Evolutionary conservation across 2,329 filamentous ascomycete genomes (phyloP).

Genomic region (Colletotrichum horii): DNA sequence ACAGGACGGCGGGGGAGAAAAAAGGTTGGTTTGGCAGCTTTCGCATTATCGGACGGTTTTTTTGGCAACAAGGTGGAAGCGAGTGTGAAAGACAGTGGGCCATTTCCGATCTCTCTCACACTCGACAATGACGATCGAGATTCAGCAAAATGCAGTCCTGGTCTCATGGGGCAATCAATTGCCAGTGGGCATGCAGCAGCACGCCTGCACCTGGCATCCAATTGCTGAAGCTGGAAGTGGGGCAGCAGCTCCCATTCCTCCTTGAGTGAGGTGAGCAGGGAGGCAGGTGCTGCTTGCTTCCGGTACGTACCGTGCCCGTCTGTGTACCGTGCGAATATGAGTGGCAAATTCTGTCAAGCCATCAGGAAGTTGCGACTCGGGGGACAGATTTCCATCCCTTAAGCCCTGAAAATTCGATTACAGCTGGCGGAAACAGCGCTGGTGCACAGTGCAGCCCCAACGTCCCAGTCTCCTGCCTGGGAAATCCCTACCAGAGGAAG

Average conservation of each 20-base stretch:
- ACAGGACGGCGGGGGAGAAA: background rate
- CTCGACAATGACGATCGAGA: background rate
- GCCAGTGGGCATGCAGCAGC: too few relatives aligned
- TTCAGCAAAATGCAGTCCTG: background rate
- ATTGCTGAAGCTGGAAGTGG: background rate
- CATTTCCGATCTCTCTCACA: background rate
- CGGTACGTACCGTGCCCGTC: background rate
- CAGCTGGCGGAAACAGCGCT: background rate
- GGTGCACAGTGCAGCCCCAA: background rate
- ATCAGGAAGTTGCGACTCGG: background rate
- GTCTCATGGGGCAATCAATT: background rate
- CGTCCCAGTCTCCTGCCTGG: background rate
- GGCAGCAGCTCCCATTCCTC: too few relatives aligned
- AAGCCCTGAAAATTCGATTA: background rate
- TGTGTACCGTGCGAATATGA: rapidly evolving
- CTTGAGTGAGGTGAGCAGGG: too few relatives aligned
- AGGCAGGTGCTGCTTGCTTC: too few relatives aligned
- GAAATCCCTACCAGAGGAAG: background rate
- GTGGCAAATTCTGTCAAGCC: background rate
- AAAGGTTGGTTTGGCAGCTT: background rate
- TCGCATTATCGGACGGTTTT: background rate
- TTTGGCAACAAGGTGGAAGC: background rate
- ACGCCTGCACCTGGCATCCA: too few relatives aligned
- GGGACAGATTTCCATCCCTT: background rate
- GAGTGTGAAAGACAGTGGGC: background rate